A percentile compares a stretch with the other conserved stretches of the same genome.
These are phyloP conservation scores for Emiliania huxleyi DNA, from an alignment of 78 protist species.

Conservation along the genomic window DNA sequence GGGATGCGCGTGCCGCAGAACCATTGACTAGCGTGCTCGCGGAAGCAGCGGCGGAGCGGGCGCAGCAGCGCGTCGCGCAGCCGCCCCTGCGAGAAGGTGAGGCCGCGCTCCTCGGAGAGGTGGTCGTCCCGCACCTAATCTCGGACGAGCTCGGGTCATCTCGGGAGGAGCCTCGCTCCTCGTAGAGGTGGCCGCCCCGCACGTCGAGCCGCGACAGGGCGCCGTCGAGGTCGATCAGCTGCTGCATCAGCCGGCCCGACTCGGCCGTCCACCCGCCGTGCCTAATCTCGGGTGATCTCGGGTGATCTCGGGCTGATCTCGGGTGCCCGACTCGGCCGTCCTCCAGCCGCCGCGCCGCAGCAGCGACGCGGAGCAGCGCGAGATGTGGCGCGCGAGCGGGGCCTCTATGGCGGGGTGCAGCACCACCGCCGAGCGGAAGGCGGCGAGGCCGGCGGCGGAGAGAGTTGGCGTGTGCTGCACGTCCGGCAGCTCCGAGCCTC, in stretches of 20 bases:
- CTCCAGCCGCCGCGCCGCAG: not conserved
- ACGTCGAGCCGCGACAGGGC: not conserved
- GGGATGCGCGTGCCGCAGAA: not conserved
- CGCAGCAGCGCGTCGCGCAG: not conserved
- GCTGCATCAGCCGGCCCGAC: not conserved
- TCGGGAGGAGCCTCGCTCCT: not conserved
- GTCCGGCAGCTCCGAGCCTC: not conserved
- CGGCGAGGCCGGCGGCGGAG: not conserved
- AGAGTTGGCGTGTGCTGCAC: not conserved
- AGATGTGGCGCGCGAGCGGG: not conserved
- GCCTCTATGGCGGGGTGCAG: not conserved
- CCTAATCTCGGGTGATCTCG: too few species aligned
- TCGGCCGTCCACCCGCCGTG: not conserved
- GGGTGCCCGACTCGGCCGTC: not conserved
- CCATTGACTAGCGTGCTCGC: not conserved
- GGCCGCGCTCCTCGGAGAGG: not conserved
- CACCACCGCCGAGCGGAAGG: not conserved
- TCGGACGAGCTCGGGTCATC: too few species aligned
- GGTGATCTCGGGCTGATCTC: too few species aligned
- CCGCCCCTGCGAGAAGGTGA: not conserved
- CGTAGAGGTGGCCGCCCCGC: not conserved
- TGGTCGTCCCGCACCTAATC: not conserved
- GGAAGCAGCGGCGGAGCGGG: not conserved
- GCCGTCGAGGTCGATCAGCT: not conserved
- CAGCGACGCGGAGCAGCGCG: not conserved